A percentile compares a stretch with the other conserved stretches of the same genome.
Evolutionary conservation across 352 stramenopile species (phyloP).

Genomic region (Phytophthora megakarya): DNA sequence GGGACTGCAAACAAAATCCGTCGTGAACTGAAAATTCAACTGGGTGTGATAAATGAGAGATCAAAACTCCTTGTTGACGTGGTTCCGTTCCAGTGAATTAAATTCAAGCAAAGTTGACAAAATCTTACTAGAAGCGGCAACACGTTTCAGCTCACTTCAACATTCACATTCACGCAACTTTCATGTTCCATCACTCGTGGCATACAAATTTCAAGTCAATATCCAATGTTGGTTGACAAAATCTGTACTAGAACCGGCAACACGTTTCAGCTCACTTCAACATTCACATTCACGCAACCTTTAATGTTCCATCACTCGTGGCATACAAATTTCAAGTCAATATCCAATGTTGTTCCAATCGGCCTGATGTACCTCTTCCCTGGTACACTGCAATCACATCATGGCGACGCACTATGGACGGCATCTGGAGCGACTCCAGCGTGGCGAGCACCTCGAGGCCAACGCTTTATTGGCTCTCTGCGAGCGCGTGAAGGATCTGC

Average conservation of each 20-base stretch:
- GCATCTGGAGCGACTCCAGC: constrained; percentile 67
- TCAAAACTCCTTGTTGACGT: too few relatives aligned
- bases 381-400: neutral
- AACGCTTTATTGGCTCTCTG: constrained; percentile 64
- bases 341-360: neutral
- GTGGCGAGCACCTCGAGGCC: constrained; percentile 58
- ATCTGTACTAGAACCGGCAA: too few relatives aligned
- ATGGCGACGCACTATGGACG: constrained; percentile 42
- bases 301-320: neutral
- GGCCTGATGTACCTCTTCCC: neutral
- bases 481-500: constrained; percentile 69
- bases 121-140: too few relatives aligned
- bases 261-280: too few relatives aligned
- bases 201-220: neutral
- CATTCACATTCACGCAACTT: neutral
- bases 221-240: neutral
- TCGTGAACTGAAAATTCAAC: too few relatives aligned
- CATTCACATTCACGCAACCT: neutral
- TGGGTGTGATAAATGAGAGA: too few relatives aligned
- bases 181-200: neutral
- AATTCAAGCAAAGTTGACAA: too few relatives aligned
- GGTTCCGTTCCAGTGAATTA: too few relatives aligned
- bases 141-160: too few relatives aligned
- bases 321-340: neutral
- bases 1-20: too few relatives aligned